Base-by-base conservation (phyloP, 1,284 basidiomycete genomes). In the Ceratobasidium sp. region DNA sequence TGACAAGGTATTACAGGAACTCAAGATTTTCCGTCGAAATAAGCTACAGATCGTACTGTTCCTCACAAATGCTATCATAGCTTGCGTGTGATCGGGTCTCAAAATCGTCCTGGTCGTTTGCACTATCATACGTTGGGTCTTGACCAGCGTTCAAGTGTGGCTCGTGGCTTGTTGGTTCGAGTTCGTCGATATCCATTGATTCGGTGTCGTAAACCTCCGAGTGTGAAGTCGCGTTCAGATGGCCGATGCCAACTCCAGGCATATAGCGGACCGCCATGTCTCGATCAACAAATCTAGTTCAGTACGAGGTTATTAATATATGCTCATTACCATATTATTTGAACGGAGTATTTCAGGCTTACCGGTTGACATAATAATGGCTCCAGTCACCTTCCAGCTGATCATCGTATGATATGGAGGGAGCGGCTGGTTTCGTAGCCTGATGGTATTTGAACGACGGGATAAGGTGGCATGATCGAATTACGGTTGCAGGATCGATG, bases 191-290 rank as follows among this genome's bases (percentile, higher is more conserved):
- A 5, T 52, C 50, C 26, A 28, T 28, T 52, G n/a, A 8, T 28
- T 23, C 50, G 36, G 6, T 39, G 36, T 39, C n/a, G n/a, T n/a
- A n/a, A n/a, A 39, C 36, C 36, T 39, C 36, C 36, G 36, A 6
- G 26, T 52, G 6, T 52, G 23, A 8, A 5, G 50, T 10, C 8
- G 1, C 6, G 46, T n/a, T n/a, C 12, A 55, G 32, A 26, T 79
- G 78, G 6, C 78, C 77, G 12, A 79, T 67, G 3, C 76, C 78
- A 16, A 74, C 72, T 26, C 78, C 78, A 2, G 65, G 39, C 23
- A 55, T 30, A 62, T 73, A 77, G 0, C 78, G 75, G 60, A 77
- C 78, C 21, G 75, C 70, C 76, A 78, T 79, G 53, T 79, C 78
- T 4, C 76, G 76, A 50, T 79, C 78, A 1, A 77, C 76, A 60